These are phyloP conservation scores for Tricholomella constricta DNA, from an alignment of 768 basidiomycete species.

Conservation along the genomic window DNA sequence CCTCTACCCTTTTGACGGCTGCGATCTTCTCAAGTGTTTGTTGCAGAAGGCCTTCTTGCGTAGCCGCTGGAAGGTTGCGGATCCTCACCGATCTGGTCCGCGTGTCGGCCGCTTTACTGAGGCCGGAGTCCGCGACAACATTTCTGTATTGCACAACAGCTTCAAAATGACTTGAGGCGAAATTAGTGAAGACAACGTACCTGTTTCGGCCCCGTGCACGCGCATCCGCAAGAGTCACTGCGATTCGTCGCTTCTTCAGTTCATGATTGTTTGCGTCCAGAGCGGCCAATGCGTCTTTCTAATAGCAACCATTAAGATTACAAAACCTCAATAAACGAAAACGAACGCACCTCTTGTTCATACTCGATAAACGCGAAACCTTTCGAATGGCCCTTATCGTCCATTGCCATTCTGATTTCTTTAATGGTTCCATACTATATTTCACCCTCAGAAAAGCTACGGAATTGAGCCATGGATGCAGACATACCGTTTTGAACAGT, in stretches of 20 bases:
- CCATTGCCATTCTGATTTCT: conserved; percentile 76
- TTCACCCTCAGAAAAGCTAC: conserved; percentile 4
- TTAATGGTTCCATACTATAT: conserved; percentile 80
- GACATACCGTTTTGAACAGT: conserved; percentile 73
- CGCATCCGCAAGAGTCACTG: conserved; percentile 83
- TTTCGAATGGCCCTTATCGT: conserved; percentile 68
- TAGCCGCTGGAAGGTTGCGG: conserved; percentile 67
- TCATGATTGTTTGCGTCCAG: conserved; percentile 85
- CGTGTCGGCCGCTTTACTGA: conserved; percentile 55
- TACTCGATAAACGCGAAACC: conserved; percentile 96
- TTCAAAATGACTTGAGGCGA: not conserved
- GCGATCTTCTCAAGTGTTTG: conserved; percentile 83
- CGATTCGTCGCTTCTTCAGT: conserved; percentile 86
- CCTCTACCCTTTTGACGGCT: conserved; percentile 69
- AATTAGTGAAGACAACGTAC: conserved; percentile 34
- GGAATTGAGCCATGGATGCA: not conserved
- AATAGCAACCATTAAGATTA: not conserved
- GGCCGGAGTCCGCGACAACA: conserved; percentile 52
- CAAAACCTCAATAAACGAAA: not conserved
- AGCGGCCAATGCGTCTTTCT: conserved; percentile 73
- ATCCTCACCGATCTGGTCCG: conserved; percentile 76
- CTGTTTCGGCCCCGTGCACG: conserved; percentile 56
- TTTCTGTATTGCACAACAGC: conserved; percentile 29
- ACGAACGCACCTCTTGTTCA: conserved; percentile 64
- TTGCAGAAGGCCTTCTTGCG: conserved; percentile 91